Percentiles rank a stretch among this genome's conserved stretches.
These are phyloP conservation scores for Fusarium lyarnte DNA, from an alignment of 2,329 filamentous ascomycete genomes.

Conservation along the genomic window DNA sequence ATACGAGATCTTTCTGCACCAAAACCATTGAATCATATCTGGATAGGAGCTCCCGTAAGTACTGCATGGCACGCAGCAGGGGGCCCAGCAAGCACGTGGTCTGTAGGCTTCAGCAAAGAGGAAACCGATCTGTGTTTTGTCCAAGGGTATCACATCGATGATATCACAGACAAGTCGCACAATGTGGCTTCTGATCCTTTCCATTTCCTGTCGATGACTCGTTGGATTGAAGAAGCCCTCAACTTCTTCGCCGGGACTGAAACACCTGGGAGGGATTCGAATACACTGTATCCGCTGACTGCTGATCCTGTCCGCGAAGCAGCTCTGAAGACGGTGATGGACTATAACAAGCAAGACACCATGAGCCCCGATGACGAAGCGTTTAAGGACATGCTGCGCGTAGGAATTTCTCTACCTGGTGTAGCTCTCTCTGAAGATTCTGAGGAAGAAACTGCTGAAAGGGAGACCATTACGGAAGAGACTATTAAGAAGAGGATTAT, in stretches of 20 bases:
- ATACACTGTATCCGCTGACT: background rate
- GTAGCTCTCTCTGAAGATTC: accelerated
- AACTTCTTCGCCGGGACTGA: background rate
- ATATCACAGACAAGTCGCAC: background rate
- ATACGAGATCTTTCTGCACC: background rate
- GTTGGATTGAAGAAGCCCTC: background rate
- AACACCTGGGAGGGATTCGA: accelerated
- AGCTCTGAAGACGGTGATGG: background rate
- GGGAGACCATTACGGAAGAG: background rate
- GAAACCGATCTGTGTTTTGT: background rate
- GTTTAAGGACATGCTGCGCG: accelerated
- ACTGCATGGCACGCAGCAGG: background rate
- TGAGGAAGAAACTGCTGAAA: background rate
- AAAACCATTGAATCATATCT: background rate
- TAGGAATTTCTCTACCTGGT: accelerated
- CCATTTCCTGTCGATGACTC: accelerated
- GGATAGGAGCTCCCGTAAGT: background rate
- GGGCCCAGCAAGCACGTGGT: background rate
- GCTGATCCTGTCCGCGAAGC: background rate
- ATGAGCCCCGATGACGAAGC: background rate
- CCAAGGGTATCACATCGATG: background rate
- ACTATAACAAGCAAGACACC: background rate
- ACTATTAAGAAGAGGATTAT: accelerated
- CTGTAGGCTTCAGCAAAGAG: background rate
- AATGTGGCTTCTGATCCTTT: accelerated